A percentile compares a stretch with the other conserved stretches of the same genome.
Conservation (phyloP, 2,329 filamentous ascomycete genomes). For the Epichloe glyceriae region DNA sequence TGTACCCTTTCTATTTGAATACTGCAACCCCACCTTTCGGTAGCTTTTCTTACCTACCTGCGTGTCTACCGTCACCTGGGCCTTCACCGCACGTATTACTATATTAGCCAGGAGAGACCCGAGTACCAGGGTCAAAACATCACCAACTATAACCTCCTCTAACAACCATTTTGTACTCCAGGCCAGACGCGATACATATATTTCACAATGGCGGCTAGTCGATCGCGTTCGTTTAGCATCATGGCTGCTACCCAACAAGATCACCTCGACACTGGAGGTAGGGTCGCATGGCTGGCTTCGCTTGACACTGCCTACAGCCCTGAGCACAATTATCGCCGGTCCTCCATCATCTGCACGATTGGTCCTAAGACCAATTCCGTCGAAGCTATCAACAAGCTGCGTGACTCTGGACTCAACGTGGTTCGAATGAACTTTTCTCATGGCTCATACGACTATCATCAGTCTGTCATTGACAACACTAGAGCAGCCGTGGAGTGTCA, state of each 20-base stretch:
- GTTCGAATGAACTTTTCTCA: constrained; percentile 99
- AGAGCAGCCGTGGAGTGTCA: constrained; percentile 70
- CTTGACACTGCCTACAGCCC: constrained; percentile 86
- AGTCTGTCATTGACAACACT: constrained; percentile 94
- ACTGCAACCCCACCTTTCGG: background rate
- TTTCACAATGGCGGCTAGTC: constrained; percentile 21
- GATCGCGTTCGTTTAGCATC: constrained; percentile 24
- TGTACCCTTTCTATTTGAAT: background rate
- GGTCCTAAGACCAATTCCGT: constrained; percentile 98
- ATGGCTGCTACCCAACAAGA: constrained; percentile 62
- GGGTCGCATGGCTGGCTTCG: constrained; percentile 50
- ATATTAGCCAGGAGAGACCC: background rate
- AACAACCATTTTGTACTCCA: background rate
- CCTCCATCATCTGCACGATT: constrained; percentile 98
- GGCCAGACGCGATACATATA: constrained; percentile 1
- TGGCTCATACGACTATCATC: constrained; percentile 76
- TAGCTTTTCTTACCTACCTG: background rate
- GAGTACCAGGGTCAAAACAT: background rate
- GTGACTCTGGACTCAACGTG: constrained; percentile 84
- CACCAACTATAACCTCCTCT: background rate
- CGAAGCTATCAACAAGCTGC: constrained; percentile 91
- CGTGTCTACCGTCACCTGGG: background rate
- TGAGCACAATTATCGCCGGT: constrained; percentile 82
- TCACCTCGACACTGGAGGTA: constrained; percentile 67
- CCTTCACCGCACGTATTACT: background rate